phyloP scores from a whole-genome alignment of 2,329 filamentous ascomycete genomes.

The Alternaria sp. region DNA sequence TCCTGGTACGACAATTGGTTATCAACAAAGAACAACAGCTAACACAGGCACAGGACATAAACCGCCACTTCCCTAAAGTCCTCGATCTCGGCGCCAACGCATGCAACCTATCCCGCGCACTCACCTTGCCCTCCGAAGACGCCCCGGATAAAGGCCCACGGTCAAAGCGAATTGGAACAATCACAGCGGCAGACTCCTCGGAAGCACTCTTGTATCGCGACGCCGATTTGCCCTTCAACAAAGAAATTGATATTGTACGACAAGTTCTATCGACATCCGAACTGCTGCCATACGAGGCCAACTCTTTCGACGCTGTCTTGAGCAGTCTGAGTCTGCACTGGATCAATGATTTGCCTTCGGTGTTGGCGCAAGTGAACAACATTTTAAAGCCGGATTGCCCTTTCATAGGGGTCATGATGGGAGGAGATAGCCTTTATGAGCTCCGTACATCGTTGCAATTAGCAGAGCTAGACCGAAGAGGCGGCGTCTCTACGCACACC shows the following conservation, averaged over 20 bases:
- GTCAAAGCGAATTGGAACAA: conserved; percentile 72
- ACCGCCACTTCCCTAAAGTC: conserved; percentile 81
- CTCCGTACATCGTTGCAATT: conserved; percentile 92
- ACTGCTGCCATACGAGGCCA: conserved; percentile 76
- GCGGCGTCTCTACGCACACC: conserved; percentile 90
- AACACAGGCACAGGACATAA: conserved; percentile 76
- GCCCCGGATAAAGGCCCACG: conserved; percentile 72
- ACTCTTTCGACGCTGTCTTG: conserved; percentile 87
- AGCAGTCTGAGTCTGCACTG: conserved; percentile 93
- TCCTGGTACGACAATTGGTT: conserved; percentile 67
- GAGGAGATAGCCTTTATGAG: conserved; percentile 93
- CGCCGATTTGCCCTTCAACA: conserved; percentile 76
- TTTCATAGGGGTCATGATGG: conserved; percentile 95
- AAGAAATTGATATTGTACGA: conserved; percentile 74
- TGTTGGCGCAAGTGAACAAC: conserved; percentile 84
- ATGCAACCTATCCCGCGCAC: conserved; percentile 88
- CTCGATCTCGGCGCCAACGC: conserved; percentile 96
- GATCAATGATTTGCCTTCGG: conserved; percentile 93
- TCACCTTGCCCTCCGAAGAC: conserved; percentile 70
- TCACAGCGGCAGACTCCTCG: conserved; percentile 86
- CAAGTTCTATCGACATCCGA: conserved; percentile 79
- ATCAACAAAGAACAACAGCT: conserved; percentile 9
- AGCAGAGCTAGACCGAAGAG: conserved; percentile 86
- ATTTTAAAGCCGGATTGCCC: conserved; percentile 89
- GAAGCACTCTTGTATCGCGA: conserved; percentile 82